Percentiles rank a stretch among this genome's conserved stretches.
phyloP scores from a whole-genome alignment of 2,329 filamentous ascomycete genomes.

The Claviceps citrina region DNA sequence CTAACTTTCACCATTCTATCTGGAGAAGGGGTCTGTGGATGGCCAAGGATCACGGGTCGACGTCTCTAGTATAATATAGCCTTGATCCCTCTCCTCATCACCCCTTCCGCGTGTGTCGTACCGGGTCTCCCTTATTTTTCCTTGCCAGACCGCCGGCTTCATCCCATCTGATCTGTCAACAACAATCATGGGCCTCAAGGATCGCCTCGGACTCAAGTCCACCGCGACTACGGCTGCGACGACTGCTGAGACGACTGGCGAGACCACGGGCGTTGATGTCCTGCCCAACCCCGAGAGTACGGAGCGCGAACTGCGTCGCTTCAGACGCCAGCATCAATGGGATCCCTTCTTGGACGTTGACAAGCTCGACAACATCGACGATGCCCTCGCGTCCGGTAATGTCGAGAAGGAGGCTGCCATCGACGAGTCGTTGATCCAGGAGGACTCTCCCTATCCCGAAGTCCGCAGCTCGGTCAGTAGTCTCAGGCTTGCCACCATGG shows the following conservation, averaged over 20 bases:
- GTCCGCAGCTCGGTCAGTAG: conserved; percentile 13
- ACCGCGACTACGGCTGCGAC: conserved; percentile 7
- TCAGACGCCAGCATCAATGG: conserved; percentile 37
- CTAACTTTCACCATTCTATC: too few species aligned
- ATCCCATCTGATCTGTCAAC: background rate
- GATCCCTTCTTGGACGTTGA: conserved; percentile 42
- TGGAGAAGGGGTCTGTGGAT: conserved; percentile 1
- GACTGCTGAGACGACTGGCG: conserved; percentile 5
- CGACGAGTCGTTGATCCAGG: conserved; percentile 31
- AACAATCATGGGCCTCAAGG: conserved; percentile 11
- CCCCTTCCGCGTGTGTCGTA: too few species aligned
- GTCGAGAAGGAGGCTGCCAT: conserved; percentile 29
- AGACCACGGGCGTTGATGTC: conserved; percentile 10
- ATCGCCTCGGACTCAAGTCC: conserved; percentile 9
- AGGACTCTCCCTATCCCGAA: conserved; percentile 30
- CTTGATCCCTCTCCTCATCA: background rate
- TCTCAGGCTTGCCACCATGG: too few species aligned
- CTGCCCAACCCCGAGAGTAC: conserved; percentile 8
- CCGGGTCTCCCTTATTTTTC: background rate
- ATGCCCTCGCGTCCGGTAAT: conserved; percentile 28
- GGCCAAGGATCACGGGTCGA: too few species aligned
- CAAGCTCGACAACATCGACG: conserved; percentile 35
- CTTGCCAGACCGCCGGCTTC: background rate
- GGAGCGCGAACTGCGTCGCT: conserved; percentile 21
- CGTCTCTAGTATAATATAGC: conserved; percentile 5